Evolutionary conservation across 148 eudicot species (phyloP), one percentile per base, ranked within the genome.

Genomic region (Cornus kousa): DNA sequence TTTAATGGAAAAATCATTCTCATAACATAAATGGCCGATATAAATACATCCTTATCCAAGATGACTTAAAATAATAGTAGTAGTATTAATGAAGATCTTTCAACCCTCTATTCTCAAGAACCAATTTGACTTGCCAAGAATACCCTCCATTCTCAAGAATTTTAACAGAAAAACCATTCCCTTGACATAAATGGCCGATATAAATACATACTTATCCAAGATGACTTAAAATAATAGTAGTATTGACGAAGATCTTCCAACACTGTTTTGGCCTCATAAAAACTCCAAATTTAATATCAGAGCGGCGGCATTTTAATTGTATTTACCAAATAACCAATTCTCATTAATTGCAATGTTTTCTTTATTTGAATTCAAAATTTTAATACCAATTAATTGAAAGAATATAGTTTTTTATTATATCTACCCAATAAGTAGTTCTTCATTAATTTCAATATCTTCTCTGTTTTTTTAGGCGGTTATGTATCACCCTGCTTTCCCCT

Each of bases 181-280:
- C 31, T n/a, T 71, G 59, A 43, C 33, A 71, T 22, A n/a, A 71
- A 24, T n/a, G 57, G 28, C 28, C 28, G 57, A 2, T 43, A 12
- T 39, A 71, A 71, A 71, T 71, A 71, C 59, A 17, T 71, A 71
- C 72, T 70, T 17, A 70, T 70, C 72, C 72, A 19, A 13, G 65
- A 77, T 46, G 72, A 68, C 46, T 35, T 11, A 23, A 40, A 8
- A 76, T 37, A 23, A 65, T n/a, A 6, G 13, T 74, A 12, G 32
- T 14, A 50, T 53, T 46, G 24, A 48, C 50, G 73, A 43, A 68
- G 65, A 69, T 68, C 72, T 28, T 48, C 73, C 73, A 31, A 57
- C 73, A 64, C 66, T 77, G 55, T 77, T 46, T 68, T 68, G 73
- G 67, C 40, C 73, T 77, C 35, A 14, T 76, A 67, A 48, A 46